Percentiles rank a stretch among this genome's conserved stretches.
These are phyloP conservation scores for Circinella minor DNA, from an alignment of 371 early-diverging fungal genomes.

Conservation along the genomic window DNA sequence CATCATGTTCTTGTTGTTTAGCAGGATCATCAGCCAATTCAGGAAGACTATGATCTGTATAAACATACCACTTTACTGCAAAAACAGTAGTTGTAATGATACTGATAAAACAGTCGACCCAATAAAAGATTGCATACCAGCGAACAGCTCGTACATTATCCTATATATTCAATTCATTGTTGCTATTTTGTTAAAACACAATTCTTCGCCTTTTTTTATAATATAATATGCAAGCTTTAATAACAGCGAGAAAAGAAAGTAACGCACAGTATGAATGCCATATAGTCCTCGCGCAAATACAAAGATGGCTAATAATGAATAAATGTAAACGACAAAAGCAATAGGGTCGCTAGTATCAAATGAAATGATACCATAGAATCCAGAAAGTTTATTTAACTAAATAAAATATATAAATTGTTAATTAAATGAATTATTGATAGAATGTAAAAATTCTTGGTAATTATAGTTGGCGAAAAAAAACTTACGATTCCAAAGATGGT, in stretches of 20 bases:
- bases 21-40: conserved; percentile 35
- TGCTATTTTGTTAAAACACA: no score
- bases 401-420: neutral
- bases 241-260: neutral
- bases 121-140: conserved; percentile 47
- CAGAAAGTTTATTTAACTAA: conserved; percentile 50
- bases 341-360: conserved; percentile 36
- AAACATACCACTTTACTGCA: conserved; percentile 49
- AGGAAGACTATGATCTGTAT: conserved; percentile 51
- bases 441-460: neutral
- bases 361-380: conserved; percentile 48
- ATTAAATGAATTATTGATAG: neutral
- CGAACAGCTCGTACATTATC: conserved; percentile 34
- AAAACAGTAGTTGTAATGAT: conserved; percentile 36
- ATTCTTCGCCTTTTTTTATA: neutral
- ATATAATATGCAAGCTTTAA: neutral
- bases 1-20: conserved; percentile 29
- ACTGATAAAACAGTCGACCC: conserved; percentile 45
- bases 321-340: conserved; percentile 34
- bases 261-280: conserved; percentile 39
- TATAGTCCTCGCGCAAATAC: conserved; percentile 44
- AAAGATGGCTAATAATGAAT: conserved; percentile 33
- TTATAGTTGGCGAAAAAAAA: neutral
- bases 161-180: conserved; percentile 12
- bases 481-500: conserved; percentile 53